Percentiles rank a stretch among this genome's conserved stretches.
These are phyloP conservation scores for Striga hermonthica DNA, from an alignment of 305 asterid genomes.

Conservation along the genomic window DNA sequence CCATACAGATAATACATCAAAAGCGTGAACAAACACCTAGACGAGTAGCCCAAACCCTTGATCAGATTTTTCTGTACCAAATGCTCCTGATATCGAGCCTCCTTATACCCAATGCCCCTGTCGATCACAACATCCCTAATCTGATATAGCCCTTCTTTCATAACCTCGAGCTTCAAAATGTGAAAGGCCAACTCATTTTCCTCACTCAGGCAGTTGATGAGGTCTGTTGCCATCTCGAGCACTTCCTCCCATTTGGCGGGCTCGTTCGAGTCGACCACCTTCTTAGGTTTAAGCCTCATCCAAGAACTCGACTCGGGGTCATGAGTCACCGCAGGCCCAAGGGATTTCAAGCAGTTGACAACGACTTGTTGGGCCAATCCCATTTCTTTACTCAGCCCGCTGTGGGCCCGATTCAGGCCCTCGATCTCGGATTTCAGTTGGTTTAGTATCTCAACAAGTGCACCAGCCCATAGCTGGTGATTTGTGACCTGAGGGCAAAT, in stretches of 20 bases:
- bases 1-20: slow-evolving; percentile 64
- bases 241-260: slow-evolving; percentile 73
- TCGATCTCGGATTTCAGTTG: slow-evolving; percentile 60
- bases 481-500: slow-evolving; percentile 81
- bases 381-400: slow-evolving; percentile 39
- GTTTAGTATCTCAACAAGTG: slow-evolving; percentile 51
- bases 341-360: slow-evolving; percentile 47
- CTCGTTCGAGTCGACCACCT: slow-evolving; percentile 32
- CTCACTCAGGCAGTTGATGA: slow-evolving; percentile 59
- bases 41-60: slow-evolving; percentile 68
- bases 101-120: slow-evolving; percentile 67
- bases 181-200: slow-evolving; percentile 43
- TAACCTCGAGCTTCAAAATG: slow-evolving; percentile 60
- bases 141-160: slow-evolving; percentile 88
- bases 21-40: slow-evolving; percentile 71
- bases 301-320: slow-evolving; percentile 76
- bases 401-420: slow-evolving; percentile 29
- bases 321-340: slow-evolving; percentile 47
- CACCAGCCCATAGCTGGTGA: slow-evolving; percentile 60
- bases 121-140: slow-evolving; percentile 64
- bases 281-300: slow-evolving; percentile 72
- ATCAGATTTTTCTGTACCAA: slow-evolving; percentile 67
- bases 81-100: slow-evolving; percentile 62
- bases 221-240: slow-evolving; percentile 73
- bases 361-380: slow-evolving; percentile 62